Base-by-base conservation (phyloP, 1,139 yeast species). In the Blastobotrys illinoisensis region DNA sequence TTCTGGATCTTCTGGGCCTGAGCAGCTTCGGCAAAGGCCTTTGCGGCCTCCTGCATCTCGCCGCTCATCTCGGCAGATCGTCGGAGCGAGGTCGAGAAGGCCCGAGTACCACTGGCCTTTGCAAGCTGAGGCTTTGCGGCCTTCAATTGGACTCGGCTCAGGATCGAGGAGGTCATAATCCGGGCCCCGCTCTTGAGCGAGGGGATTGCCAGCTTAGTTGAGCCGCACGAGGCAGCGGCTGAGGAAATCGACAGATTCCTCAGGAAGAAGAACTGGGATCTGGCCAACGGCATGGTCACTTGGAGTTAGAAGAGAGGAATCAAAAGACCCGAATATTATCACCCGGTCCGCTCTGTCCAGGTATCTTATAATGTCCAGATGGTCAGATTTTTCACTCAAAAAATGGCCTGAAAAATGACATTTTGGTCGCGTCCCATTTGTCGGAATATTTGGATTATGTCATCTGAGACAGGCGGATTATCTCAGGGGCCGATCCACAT, bases 251-350 rank as follows among this genome's bases (percentile, higher is more conserved):
- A 62, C 53, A 57, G 50, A 55, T 66, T 67, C 53, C 62, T 60
- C 55, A 63, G 57, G 51, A 67, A 67, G 62, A 67, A 67, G 62
- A 71, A 71, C 69, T 70, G 72, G 19, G 74, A 71, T 58, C 66
- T 67, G 9, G 72, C 67, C 44, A 72, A 45, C 36, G 48, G 32
- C 55, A 48, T 48, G 18, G 26, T 52, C 32, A n/a, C 20, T 21
- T 50, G 19, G 2, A 14, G 40, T 16, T 32, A 16, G 11, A n/a
- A 13, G 11, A 32, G 16, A n/a, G 40, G 11, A 32, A n/a, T 3
- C 16, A 13, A 3, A 32, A 32, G 40, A 13, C 13, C 40, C 16
- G 11, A 26, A 11, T 5, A 26, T 11, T 26, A 26, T 7, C 4
- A 21, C 23, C 23, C 23, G 23, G 6, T 21, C 5, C 4, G 23